Conservation (phyloP, 495 filamentous ascomycete species). For the Xylaria cubensis region DNA sequence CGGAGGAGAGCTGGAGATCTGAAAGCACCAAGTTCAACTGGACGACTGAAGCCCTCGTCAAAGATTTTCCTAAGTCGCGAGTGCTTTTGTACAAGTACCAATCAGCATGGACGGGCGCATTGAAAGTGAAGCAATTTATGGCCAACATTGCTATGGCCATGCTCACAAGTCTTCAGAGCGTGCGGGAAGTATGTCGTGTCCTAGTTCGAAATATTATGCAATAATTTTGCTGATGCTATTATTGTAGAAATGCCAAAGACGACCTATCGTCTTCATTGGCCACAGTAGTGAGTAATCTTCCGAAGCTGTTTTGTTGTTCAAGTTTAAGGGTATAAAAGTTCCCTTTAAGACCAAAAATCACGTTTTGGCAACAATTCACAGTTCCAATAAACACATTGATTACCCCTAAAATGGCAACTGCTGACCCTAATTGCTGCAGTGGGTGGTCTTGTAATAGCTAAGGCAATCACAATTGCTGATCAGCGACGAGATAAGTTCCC, state of each 20-base stretch:
- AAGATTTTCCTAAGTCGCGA: constrained; percentile 41
- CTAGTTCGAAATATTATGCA: neutral
- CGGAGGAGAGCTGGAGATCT: constrained; percentile 66
- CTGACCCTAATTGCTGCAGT: constrained; percentile 34
- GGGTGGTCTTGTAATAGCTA: constrained; percentile 66
- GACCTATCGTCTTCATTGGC: constrained; percentile 70
- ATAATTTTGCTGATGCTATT: constrained; percentile 24
- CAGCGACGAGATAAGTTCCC: constrained; percentile 38
- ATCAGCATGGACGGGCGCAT: constrained; percentile 40
- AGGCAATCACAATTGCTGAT: constrained; percentile 45
- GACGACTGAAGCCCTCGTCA: constrained; percentile 50
- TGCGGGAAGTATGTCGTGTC: constrained; percentile 32
- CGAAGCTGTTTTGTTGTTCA: neutral
- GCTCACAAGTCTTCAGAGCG: constrained; percentile 37
- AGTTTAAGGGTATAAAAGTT: neutral
- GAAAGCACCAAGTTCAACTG: constrained; percentile 62
- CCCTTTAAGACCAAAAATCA: neutral
- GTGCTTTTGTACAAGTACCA: constrained; percentile 43
- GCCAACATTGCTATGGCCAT: constrained; percentile 40
- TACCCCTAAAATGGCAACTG: neutral
- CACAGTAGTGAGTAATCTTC: constrained; percentile 53
- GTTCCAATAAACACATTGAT: neutral
- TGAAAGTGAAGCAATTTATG: constrained; percentile 46
- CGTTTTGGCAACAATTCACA: neutral
- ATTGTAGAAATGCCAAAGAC: constrained; percentile 48